Conservation (phyloP, 306 rosid genomes). For the Prinsepia uniflora region DNA sequence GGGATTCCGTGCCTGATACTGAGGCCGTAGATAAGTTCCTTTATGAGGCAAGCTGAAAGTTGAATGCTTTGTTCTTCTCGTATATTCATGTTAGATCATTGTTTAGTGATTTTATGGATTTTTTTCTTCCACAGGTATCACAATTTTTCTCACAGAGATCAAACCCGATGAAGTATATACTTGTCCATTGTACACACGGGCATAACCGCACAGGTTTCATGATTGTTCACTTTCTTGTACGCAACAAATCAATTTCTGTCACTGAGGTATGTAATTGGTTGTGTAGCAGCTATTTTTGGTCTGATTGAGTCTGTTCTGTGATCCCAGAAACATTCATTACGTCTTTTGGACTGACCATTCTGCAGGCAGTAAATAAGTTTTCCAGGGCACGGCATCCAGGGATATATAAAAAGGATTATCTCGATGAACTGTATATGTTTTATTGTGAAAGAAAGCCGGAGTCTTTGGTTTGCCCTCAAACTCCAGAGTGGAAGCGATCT, state of each 20-base stretch:
- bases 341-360: slow-evolving; percentile 11
- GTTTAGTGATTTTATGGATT: slow-evolving; percentile 6
- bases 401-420: slow-evolving; percentile 87
- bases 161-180: slow-evolving; percentile 73
- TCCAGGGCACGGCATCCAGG: slow-evolving; percentile 93
- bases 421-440: slow-evolving; percentile 72
- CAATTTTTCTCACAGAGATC: slow-evolving; percentile 70
- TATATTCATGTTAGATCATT: not conserved
- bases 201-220: slow-evolving; percentile 97
- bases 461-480: slow-evolving; percentile 69
- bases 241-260: slow-evolving; percentile 61
- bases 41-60: slow-evolving; percentile 58
- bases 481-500: slow-evolving; percentile 96
- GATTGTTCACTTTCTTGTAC: slow-evolving; percentile 87
- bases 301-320: not conserved
- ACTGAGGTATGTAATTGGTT: slow-evolving; percentile 55
- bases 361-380: slow-evolving; percentile 73
- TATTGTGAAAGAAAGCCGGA: slow-evolving; percentile 84
- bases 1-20: slow-evolving; percentile 90
- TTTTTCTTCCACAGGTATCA: slow-evolving; percentile 46
- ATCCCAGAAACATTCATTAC: not conserved
- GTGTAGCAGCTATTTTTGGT: not conserved
- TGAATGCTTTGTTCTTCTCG: not conserved
- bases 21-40: slow-evolving; percentile 78
- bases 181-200: slow-evolving; percentile 98